Conservation (phyloP, 163 green algal species). For the Smithsoniella earleae region DNA sequence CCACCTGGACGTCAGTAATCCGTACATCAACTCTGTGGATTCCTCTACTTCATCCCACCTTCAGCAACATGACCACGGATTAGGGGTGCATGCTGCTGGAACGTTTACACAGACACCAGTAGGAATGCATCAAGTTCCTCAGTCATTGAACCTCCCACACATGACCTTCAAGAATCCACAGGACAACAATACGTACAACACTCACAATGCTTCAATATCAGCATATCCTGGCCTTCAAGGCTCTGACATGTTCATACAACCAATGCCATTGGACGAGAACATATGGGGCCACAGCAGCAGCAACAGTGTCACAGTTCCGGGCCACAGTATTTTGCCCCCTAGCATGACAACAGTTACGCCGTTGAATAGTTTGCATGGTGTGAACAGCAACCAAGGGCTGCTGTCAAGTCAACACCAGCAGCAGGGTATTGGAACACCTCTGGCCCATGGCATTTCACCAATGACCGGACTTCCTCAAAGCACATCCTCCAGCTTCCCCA, state of each 20-base stretch:
- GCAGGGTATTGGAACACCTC: no score
- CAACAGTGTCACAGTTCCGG: background rate
- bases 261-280: background rate
- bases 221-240: background rate
- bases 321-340: background rate
- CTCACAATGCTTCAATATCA: background rate
- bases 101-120: background rate
- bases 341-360: background rate
- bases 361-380: background rate
- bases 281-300: conserved; percentile 12
- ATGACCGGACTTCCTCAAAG: no score
- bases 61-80: conserved; percentile 6
- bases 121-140: background rate
- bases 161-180: background rate
- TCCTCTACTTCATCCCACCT: background rate
- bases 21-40: conserved; percentile 15
- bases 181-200: background rate
- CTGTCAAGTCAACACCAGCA: background rate
- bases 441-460: no score
- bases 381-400: background rate
- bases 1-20: background rate
- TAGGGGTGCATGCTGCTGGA: background rate
- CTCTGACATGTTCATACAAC: conserved; percentile 9
- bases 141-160: background rate
- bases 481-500: background rate